Conservation (phyloP, 257 asterid species). For the Nicotiana tomentosiformis region DNA sequence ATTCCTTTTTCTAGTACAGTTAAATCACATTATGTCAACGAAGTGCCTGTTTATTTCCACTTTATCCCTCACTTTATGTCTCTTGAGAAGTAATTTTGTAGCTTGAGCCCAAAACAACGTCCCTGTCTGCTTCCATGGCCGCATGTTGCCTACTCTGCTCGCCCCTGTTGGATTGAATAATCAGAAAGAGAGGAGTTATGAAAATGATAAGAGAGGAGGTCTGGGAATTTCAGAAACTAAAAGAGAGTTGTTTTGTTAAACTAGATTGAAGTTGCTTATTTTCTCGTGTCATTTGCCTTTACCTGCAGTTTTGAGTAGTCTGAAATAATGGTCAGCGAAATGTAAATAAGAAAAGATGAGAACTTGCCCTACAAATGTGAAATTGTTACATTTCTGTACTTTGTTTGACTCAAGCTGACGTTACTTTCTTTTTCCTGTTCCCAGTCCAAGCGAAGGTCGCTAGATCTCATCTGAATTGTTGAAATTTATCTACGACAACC, state of each 20-base stretch:
- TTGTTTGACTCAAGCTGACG: background rate
- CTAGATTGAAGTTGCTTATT: background rate
- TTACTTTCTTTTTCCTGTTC: background rate
- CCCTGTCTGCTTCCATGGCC: too few species aligned
- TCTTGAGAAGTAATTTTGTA: background rate
- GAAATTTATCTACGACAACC: background rate
- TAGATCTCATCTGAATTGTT: constrained; percentile 26
- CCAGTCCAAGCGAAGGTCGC: constrained; percentile 35
- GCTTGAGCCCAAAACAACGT: too few species aligned
- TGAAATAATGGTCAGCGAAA: background rate
- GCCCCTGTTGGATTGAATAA: background rate
- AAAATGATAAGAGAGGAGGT: background rate
- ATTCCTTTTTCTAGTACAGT: background rate
- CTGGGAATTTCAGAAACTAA: background rate
- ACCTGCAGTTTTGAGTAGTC: background rate
- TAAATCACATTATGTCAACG: background rate
- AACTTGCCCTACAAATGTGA: background rate
- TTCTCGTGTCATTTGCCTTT: background rate
- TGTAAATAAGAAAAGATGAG: background rate
- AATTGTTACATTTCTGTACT: background rate
- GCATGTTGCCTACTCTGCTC: background rate
- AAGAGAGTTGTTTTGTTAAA: background rate
- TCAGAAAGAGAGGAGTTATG: background rate
- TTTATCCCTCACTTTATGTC: background rate
- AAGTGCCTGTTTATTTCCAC: background rate